phyloP scores from a whole-genome alignment of 2,329 filamentous ascomycete species.

The Hypomyces perniciosus region DNA sequence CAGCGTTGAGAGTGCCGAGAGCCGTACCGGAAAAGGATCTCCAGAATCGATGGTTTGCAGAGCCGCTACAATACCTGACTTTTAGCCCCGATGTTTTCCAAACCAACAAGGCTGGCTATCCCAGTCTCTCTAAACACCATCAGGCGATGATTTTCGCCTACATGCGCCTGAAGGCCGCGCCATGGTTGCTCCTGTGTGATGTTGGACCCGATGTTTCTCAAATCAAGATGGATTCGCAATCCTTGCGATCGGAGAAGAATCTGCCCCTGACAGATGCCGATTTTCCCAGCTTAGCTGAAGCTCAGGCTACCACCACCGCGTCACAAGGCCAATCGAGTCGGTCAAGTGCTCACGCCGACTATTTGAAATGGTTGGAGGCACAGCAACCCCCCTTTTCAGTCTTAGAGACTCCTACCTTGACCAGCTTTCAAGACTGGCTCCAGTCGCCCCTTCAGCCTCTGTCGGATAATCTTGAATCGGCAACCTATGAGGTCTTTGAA shows the following conservation, averaged over 20 bases:
- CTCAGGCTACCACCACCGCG: constrained; percentile 33
- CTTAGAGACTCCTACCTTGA: constrained; percentile 47
- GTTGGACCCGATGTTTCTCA: constrained; percentile 44
- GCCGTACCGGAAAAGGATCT: constrained; percentile 54
- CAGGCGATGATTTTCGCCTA: constrained; percentile 56
- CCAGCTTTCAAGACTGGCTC: constrained; percentile 80
- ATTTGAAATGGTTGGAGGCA: constrained; percentile 76
- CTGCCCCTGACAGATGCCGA: constrained; percentile 39
- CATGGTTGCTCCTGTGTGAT: constrained; percentile 59
- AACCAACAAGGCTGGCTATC: constrained; percentile 54
- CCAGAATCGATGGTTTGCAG: constrained; percentile 63
- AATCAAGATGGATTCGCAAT: constrained; percentile 20
- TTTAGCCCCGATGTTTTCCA: constrained; percentile 51
- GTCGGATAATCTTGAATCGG: constrained; percentile 92
- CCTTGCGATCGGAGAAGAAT: constrained; percentile 22
- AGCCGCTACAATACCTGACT: constrained; percentile 59
- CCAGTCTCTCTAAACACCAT: constrained; percentile 55
- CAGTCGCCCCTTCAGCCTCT: constrained; percentile 92
- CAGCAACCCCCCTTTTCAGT: constrained; percentile 61
- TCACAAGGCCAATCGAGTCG: constrained; percentile 25
- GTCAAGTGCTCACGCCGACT: constrained; percentile 57
- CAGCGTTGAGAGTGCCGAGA: constrained; percentile 52
- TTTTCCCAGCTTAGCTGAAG: constrained; percentile 68
- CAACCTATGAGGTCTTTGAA: constrained; percentile 98
- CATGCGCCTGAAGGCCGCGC: constrained; percentile 57